Base-by-base conservation (phyloP, 305 asterid species). In the Solanum hybrid region DNA sequence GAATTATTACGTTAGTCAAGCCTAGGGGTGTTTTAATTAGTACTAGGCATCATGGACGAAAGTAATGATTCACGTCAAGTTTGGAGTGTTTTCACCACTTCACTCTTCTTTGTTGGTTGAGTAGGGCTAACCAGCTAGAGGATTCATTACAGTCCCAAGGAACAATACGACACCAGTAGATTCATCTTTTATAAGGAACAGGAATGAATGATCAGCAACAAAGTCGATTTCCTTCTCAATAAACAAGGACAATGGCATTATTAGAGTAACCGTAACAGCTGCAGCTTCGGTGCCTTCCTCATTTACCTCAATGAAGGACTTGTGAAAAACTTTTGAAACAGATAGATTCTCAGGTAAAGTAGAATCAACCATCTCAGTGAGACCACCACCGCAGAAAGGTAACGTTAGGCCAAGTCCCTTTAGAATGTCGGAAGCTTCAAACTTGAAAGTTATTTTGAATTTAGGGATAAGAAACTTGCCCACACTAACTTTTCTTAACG, bases 221-320 rank as follows among this genome's bases (percentile, higher is more conserved):
- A 97, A 96, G 76, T 96, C 97, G 16, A 24, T 16, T 8, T 35
- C 38, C 24, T 75, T 75, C 80, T 75, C 80, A 26, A 60, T 60
- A 20, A 8, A 7, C 11, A 20, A 4, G 5, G 72, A 60, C 26
- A 8, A 0, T 1, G 26, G 5, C 26, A 20, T 60, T 22, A 22
- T 8, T 60, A 60, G n/a, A 51, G 66, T 51, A 51, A 16, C 66
- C n/a, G 72, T 60, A 60, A 60, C 27, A 60, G 98, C 96, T 9
- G 96, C 98, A 82, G 99, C 99, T 92, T 95, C 96, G 1, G 99
- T 97, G 38, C 98, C 99, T 90, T 95, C 97, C 75, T 97, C 98
- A 12, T 96, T 97, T 12, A 77, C 60, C 86, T 88, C 86, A 32
- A 88, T 11, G 69, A 88, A 12, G 7, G 86, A 20, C 89, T 97